Base-by-base conservation (phyloP, 2,329 filamentous ascomycete species). In the Ciborinia camelliae region DNA sequence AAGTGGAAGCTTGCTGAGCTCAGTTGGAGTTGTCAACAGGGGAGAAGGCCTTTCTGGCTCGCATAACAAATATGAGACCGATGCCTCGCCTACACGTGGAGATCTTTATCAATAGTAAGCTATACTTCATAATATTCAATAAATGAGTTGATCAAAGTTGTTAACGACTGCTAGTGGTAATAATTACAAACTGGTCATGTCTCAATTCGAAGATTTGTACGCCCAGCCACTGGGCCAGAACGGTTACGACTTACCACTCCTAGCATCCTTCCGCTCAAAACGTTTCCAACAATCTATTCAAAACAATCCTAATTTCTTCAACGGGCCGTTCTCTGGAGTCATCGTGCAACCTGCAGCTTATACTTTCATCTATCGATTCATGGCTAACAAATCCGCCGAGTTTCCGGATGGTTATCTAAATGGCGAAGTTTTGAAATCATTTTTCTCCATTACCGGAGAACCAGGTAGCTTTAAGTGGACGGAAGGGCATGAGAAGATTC, bases 31-130 rank as follows among this genome's bases (percentile, higher is more conserved):
- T 15, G 79, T 3, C 76, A 76, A 20, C 81, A 81, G n/a, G n/a
- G n/a, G n/a, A 0, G 78, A 78, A 50, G 81, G 82, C 6, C 76
- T 85, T 2, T 74, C 74, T 18, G 80, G 80, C n/a, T 80, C 79
- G 3, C 84, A 86, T 72, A 84, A 84, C 71, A 79, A 81, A 63
- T 81, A 84, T 69, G 83, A 86, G 75, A 75, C 79, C 0, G 83
- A 86, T 72, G 80, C 76, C 0, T 84, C 82, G 51, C 77, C 79
- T 52, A 84, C 82, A 0, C 79, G 83, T 3, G 78, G 80, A 43
- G 83, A 85, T 65, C 73, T 86, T 0, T 85, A 85, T 71, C 69
- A 70, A 64, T 69, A 71, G 68, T 71, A 69, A 67, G 68, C 61
- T 39, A 43, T 15, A 3, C 18, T 37, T 30, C 18, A 32, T 6